Percentiles rank a stretch among this genome's conserved stretches.
phyloP scores from a whole-genome alignment of 2,329 filamentous ascomycete genomes.

The Microcyclosporella mali region DNA sequence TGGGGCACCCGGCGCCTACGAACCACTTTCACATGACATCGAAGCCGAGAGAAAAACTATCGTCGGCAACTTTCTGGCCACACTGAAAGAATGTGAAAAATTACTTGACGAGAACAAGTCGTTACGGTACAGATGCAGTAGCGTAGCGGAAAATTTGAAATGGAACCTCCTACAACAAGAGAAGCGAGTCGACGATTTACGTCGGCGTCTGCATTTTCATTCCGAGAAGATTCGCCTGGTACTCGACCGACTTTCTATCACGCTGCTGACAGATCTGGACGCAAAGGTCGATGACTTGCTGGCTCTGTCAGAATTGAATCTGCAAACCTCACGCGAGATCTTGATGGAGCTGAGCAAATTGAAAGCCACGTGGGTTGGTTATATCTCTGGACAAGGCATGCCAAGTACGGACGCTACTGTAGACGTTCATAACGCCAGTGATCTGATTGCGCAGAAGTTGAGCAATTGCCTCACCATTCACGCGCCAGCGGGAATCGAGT shows the following conservation, averaged over 20 bases:
- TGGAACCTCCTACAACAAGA: conserved; percentile 16
- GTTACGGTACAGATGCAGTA: conserved; percentile 12
- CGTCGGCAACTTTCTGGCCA: conserved; percentile 18
- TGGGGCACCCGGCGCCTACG: conserved; percentile 5
- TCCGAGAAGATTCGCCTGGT: conserved; percentile 19
- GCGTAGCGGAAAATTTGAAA: conserved; percentile 15
- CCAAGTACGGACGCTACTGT: conserved; percentile 1
- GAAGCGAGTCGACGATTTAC: conserved; percentile 14
- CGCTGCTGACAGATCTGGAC: conserved; percentile 15
- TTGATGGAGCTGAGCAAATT: conserved; percentile 12
- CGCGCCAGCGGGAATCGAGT: conserved; percentile 4
- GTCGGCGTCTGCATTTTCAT: conserved; percentile 19
- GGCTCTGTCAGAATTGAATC: conserved; percentile 12
- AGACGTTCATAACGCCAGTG: conserved; percentile 9
- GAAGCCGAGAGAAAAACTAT: conserved; percentile 16
- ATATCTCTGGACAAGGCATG: conserved; percentile 7
- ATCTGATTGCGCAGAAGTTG: conserved; percentile 9
- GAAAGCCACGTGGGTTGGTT: conserved; percentile 9
- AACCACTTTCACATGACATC: conserved; percentile 13
- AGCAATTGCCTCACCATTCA: conserved; percentile 4
- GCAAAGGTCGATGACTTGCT: conserved; percentile 18
- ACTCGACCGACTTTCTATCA: conserved; percentile 15
- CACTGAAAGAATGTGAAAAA: conserved; percentile 19
- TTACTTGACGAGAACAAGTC: conserved; percentile 18
- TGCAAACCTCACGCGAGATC: conserved; percentile 7